Evolutionary conservation across 768 basidiomycete species (phyloP).

Genomic region (Boletales sp.): DNA sequence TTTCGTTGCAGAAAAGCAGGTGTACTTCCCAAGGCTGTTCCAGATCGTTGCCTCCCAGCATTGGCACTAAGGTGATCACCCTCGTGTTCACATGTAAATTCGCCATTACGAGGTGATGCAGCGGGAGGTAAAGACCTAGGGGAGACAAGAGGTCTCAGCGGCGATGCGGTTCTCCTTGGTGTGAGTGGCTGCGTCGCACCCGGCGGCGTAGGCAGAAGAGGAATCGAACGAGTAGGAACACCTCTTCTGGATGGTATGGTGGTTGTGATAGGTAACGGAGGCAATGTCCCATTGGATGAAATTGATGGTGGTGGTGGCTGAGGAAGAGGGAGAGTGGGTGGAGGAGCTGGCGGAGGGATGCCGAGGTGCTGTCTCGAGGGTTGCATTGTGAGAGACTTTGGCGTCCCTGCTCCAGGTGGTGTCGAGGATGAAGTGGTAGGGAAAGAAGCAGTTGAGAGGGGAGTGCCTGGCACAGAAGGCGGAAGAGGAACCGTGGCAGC

Average conservation of each 20-base stretch:
- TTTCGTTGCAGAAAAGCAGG: conserved; percentile 30
- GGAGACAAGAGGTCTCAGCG: conserved; percentile 21
- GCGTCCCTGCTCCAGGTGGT: background rate
- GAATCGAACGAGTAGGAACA: conserved; percentile 13
- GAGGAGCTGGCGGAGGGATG: conserved; percentile 30
- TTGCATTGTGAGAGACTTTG: conserved; percentile 6
- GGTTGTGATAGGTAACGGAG: background rate
- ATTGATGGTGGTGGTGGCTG: conserved; percentile 20
- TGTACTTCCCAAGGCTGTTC: conserved; percentile 8
- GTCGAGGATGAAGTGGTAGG: background rate
- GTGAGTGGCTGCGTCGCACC: conserved; percentile 14
- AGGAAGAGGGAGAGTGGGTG: conserved; percentile 29
- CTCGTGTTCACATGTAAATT: conserved; percentile 1
- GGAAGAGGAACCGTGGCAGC: conserved; percentile 13
- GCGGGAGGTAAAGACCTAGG: conserved; percentile 3
- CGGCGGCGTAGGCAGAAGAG: conserved; percentile 7
- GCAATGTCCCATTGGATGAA: background rate
- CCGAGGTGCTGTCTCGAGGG: conserved; percentile 27
- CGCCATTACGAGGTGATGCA: background rate
- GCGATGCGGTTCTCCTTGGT: conserved; percentile 16
- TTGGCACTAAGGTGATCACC: conserved; percentile 2
- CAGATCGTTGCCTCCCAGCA: conserved; percentile 15
- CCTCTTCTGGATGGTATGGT: conserved; percentile 7
- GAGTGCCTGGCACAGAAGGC: conserved; percentile 16
- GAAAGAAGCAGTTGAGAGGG: conserved; percentile 16